phyloP scores from a whole-genome alignment of 768 basidiomycete species.

The Boletus subparvulus region DNA sequence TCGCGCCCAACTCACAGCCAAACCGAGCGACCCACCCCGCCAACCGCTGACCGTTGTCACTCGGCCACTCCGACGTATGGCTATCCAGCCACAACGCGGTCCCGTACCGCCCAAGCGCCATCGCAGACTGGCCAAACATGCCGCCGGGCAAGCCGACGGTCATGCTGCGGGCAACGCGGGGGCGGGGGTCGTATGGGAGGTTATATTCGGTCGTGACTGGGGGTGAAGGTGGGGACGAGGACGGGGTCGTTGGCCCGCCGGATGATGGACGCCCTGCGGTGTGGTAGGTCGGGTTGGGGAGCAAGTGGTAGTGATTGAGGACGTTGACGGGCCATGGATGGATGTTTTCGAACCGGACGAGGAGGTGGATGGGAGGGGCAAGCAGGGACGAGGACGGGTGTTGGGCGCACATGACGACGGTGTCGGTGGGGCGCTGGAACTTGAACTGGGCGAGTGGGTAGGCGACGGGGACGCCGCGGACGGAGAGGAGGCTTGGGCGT shows the following conservation, averaged over 20 bases:
- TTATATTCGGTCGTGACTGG: constrained; percentile 31
- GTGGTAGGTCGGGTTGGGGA: constrained; percentile 42
- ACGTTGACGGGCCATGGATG: constrained; percentile 71
- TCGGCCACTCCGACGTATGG: constrained; percentile 51
- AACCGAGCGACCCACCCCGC: constrained; percentile 39
- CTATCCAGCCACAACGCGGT: constrained; percentile 68
- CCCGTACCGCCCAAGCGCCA: constrained; percentile 56
- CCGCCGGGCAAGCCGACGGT: constrained; percentile 55
- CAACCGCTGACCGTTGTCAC: constrained; percentile 57
- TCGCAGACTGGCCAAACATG: constrained; percentile 52
- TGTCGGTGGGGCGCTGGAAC: constrained; percentile 62
- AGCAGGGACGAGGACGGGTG: background rate
- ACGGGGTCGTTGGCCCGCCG: background rate
- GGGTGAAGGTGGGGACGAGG: background rate
- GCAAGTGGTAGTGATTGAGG: constrained; percentile 60
- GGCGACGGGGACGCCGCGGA: constrained; percentile 25
- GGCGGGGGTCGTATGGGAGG: constrained; percentile 45
- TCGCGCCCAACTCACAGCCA: background rate
- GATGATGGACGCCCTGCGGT: background rate
- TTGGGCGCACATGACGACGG: constrained; percentile 41
- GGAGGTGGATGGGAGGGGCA: constrained; percentile 44
- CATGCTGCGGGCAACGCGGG: constrained; percentile 30
- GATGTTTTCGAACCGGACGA: constrained; percentile 58
- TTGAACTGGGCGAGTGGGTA: constrained; percentile 46
- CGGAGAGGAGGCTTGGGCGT: constrained; percentile 17